These are phyloP conservation scores for Meripilus lineatus DNA, from an alignment of 1,284 basidiomycete genomes.

Conservation along the genomic window DNA sequence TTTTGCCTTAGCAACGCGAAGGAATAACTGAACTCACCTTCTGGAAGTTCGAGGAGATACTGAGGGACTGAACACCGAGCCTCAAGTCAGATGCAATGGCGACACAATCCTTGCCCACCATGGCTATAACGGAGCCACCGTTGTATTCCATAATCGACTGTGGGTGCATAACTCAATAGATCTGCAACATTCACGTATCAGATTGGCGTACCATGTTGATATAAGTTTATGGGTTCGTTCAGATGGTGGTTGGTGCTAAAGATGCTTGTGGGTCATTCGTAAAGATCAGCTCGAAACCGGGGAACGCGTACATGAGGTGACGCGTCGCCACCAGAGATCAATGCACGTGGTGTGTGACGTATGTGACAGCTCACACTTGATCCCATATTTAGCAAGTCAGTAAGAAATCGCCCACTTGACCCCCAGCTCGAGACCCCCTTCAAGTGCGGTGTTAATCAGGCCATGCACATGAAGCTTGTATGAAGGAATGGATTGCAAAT, in stretches of 20 bases:
- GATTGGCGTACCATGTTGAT: constrained; percentile 12
- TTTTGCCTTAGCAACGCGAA: background rate
- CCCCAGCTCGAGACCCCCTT: too few species aligned
- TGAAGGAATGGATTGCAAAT: too few species aligned
- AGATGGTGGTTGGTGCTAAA: too few species aligned
- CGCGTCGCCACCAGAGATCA: constrained; percentile 10
- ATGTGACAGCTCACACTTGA: too few species aligned
- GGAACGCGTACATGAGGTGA: constrained; percentile 12
- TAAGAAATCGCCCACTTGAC: too few species aligned
- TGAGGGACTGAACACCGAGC: constrained; percentile 86
- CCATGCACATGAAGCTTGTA: too few species aligned
- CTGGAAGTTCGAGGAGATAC: constrained; percentile 90
- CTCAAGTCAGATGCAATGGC: constrained; percentile 97
- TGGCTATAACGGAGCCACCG: constrained; percentile 97
- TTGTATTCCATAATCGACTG: constrained; percentile 87
- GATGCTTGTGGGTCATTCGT: too few species aligned
- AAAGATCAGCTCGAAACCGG: too few species aligned
- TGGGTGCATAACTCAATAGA: background rate
- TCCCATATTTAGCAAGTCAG: too few species aligned
- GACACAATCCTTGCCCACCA: constrained; percentile 98
- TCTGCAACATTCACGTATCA: background rate
- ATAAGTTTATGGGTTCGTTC: background rate
- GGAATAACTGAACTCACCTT: constrained; percentile 52
- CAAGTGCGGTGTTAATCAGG: too few species aligned
- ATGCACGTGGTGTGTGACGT: too few species aligned